These are phyloP conservation scores for Tetracladium setigerum DNA, from an alignment of 495 filamentous ascomycete species.

Conservation along the genomic window DNA sequence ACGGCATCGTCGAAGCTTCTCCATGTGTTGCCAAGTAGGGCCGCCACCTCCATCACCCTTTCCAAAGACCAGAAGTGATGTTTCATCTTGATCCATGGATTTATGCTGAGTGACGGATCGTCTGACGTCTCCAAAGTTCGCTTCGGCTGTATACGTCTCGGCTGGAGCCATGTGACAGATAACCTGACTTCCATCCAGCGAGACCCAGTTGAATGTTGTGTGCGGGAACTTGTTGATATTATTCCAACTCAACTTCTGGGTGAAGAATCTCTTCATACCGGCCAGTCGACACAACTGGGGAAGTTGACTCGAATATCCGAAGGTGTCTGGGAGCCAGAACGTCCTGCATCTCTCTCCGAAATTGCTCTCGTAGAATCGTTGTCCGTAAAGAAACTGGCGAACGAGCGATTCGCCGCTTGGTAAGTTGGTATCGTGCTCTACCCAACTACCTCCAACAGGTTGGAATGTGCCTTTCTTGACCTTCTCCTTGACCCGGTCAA, in stretches of 20 bases:
- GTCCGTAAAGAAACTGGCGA: slow-evolving; percentile 91
- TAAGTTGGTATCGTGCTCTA: slow-evolving; percentile 97
- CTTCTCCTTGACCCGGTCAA: slow-evolving; percentile 79
- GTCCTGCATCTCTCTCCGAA: slow-evolving; percentile 85
- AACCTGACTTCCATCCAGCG: slow-evolving; percentile 90
- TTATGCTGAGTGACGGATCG: slow-evolving; percentile 90
- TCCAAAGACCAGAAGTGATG: slow-evolving; percentile 85
- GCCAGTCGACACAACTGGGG: slow-evolving; percentile 87
- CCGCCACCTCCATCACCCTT: slow-evolving; percentile 96
- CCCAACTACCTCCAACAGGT: slow-evolving; percentile 95
- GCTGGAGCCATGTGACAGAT: slow-evolving; percentile 94
- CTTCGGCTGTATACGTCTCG: slow-evolving; percentile 90
- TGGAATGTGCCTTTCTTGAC: slow-evolving; percentile 88
- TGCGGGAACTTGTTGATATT: slow-evolving; percentile 99
- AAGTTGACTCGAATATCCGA: slow-evolving; percentile 91
- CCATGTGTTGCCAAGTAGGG: slow-evolving; percentile 86
- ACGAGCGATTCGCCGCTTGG: slow-evolving; percentile 91
- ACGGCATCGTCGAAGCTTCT: slow-evolving; percentile 91
- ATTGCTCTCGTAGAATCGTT: slow-evolving; percentile 87
- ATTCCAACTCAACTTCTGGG: slow-evolving; percentile 88
- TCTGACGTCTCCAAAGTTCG: slow-evolving; percentile 92
- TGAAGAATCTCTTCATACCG: slow-evolving; percentile 94
- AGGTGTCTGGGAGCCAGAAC: slow-evolving; percentile 97
- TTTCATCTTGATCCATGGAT: slow-evolving; percentile 83
- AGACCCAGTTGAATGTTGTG: slow-evolving; percentile 97